A percentile compares a stretch with the other conserved stretches of the same genome.
Evolutionary conservation across 345 rosid genomes (phyloP).

Genomic region (Citrus sp.): DNA sequence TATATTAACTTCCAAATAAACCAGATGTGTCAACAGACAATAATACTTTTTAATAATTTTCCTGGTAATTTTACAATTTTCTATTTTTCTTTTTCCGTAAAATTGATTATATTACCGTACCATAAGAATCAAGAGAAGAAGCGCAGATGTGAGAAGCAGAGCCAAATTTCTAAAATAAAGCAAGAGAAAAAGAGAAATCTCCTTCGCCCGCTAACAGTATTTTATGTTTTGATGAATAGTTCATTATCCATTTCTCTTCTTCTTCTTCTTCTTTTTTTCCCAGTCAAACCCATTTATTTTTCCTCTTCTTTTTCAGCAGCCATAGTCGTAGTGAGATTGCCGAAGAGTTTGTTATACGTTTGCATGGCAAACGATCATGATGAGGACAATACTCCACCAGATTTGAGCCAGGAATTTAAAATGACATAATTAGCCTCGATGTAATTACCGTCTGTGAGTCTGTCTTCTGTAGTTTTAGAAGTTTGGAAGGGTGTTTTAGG

Average conservation of each 20-base stretch:
- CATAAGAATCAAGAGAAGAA: too few species aligned
- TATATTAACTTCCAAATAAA: not conserved
- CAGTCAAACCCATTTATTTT: not conserved
- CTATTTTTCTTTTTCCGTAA: too few species aligned
- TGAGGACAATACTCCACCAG: not conserved
- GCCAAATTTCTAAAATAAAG: too few species aligned
- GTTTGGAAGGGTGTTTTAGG: not conserved
- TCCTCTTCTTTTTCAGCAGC: not conserved
- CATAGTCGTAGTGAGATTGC: not conserved
- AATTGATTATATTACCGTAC: too few species aligned
- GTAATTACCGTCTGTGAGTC: too few species aligned
- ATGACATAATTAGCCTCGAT: not conserved
- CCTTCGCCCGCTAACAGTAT: slow-evolving; percentile 14
- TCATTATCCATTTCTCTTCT: slow-evolving; percentile 32
- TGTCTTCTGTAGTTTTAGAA: not conserved
- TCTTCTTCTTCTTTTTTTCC: not conserved
- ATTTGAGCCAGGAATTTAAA: not conserved
- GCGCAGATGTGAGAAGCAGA: too few species aligned
- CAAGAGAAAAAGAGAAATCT: too few species aligned
- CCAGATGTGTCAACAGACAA: not conserved
- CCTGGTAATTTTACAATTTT: too few species aligned
- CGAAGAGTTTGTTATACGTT: not conserved
- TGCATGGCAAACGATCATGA: too few species aligned
- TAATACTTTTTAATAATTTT: too few species aligned
- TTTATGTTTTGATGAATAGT: slow-evolving; percentile 43